Base-by-base conservation (phyloP, 176 grass and related monocot species). In the Avena insularis region DNA sequence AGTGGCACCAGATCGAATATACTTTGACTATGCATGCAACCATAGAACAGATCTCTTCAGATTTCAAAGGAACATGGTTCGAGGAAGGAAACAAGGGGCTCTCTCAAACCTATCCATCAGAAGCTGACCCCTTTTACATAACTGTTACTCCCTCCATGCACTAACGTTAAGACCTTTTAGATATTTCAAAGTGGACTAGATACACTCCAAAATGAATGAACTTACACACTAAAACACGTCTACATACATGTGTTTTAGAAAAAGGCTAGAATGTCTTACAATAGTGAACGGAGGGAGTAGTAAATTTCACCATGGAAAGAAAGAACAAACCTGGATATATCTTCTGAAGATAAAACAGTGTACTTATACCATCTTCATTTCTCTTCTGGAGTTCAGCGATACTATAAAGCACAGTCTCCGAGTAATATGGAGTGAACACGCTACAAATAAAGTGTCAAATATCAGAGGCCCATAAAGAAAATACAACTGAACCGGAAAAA, bases 341-440 rank as follows among this genome's bases (percentile, higher is more conserved):
- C 72, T 98, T 95, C 78, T 98, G 95, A 60, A 98, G 95, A 89
- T 98, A 98, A 83, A 98, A 98, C 23, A 98, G 77, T 75, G 82
- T 92, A 75, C 86, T 93, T 95, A 98, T 95, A 55, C 93, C 95
- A 92, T 98, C 93, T 87, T 98, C 95, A 48, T 98, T 98, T 90
- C 90, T 95, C 68, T 91, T 90, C 71, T 93, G 88, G 16, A 98
- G 95, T 89, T 98, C 95, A 76, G 77, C 68, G 16, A 92, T 77
- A 70, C 91, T 95, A 87, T 98, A 98, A 73, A 98, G 93, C 73
- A 98, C 95, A 69, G 47, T 89, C 88, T 98, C 95, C 9, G 95
- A 95, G 62, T 95, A 98, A 89, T 98, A 98, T 8, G 95, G 95
- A 84, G 95, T 98, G 85, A 98, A 98, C 29, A 98, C 95, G 47